Base-by-base conservation (phyloP, 306 rosid species). In the Prunus persica region DNA sequence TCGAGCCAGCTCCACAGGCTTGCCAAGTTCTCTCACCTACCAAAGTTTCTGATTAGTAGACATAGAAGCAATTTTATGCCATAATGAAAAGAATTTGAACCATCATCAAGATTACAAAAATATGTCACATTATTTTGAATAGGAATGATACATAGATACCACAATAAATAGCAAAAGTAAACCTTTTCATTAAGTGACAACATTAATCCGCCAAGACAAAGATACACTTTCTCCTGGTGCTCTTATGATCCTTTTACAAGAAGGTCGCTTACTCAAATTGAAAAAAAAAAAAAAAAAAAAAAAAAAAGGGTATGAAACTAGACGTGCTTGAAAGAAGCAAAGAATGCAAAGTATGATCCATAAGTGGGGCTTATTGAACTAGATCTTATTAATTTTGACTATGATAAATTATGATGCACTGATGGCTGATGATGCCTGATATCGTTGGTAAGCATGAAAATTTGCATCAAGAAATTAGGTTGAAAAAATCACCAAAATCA, bases 1-100 rank as follows among this genome's bases (percentile, higher is more conserved):
- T 73, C 88, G 82, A 73, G 99, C 99, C 82, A 95, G 99, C 75
- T 95, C 99, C 72, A 95, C 96, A 24, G 99, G 99, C 78, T 92
- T 95, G 57, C 97, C 97, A 76, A 95, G 96, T 85, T 92, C 93
- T 82, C 99, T 90, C 50, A 95, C 99, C 97, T 92, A 75, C 47
- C 62, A 76, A 79, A 41, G 28, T 51, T 56, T 75, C 28, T 62
- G 14, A 74, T 76, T 72, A 78, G 76, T 3, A 51, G 22, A 57
- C 2, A 65, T 25, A 45, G 38, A 18, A 65, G 70, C 56, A 43
- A 71, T 67, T 30, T 78, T 65, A 82, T 76, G 60, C 25, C 56
- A 81, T 46, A 52, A 24, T 27, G 27, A 46, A 60, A 45, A 65
- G 10, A 47, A 24, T 14, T 28, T 38, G 46, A 54, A 78, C 58